Conservation (phyloP, 306 rosid genomes). For the Dicorynia guianensis region DNA sequence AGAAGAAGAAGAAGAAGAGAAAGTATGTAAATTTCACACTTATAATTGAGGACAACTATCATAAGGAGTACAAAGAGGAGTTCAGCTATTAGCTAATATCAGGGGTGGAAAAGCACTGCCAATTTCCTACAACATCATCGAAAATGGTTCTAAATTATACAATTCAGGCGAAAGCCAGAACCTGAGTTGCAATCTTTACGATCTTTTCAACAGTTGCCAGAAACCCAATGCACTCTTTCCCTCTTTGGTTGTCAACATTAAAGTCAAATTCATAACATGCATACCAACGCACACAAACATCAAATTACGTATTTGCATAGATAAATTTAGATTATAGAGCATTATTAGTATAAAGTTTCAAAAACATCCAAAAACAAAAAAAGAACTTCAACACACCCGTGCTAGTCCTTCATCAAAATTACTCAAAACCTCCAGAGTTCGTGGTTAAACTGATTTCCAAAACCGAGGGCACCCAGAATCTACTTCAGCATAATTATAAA, state of each 20-base stretch:
- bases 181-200: too few relatives aligned
- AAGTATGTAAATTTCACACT: not conserved
- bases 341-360: not conserved
- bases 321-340: not conserved
- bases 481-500: slow-evolving; percentile 1
- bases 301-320: not conserved
- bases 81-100: too few relatives aligned
- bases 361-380: slow-evolving; percentile 5
- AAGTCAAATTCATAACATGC: not conserved
- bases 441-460: slow-evolving; percentile 10
- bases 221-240: not conserved
- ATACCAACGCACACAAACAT: not conserved
- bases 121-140: too few relatives aligned
- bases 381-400: slow-evolving; percentile 27
- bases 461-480: not conserved
- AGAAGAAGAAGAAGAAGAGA: too few relatives aligned
- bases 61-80: too few relatives aligned
- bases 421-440: not conserved
- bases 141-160: not conserved
- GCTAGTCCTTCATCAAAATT: slow-evolving; percentile 28
- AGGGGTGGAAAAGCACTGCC: too few relatives aligned
- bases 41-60: too few relatives aligned
- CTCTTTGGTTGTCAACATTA: not conserved
- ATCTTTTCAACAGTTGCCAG: too few relatives aligned
- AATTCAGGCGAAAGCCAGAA: not conserved